These are phyloP conservation scores for Hirsutella rhossiliensis DNA, from an alignment of 2,329 filamentous ascomycete genomes.

Conservation along the genomic window DNA sequence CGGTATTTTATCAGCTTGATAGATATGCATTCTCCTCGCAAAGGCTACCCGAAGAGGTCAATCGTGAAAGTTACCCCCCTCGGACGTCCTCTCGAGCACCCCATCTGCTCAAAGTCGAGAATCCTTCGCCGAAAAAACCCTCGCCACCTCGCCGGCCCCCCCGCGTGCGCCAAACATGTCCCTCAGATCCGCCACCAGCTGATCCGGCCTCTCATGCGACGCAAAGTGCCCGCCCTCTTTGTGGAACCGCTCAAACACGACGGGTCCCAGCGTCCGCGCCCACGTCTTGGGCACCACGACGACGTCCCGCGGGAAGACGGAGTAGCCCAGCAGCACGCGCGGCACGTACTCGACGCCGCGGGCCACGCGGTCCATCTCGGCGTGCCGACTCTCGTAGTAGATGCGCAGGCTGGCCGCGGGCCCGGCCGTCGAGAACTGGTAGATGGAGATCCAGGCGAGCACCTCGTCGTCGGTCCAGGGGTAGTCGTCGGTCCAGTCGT, in stretches of 20 bases:
- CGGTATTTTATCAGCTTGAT: no score
- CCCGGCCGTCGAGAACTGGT: constrained; percentile 58
- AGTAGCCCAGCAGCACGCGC: constrained; percentile 31
- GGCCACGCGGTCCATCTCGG: constrained; percentile 7
- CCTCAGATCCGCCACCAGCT: constrained; percentile 38
- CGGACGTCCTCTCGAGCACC: no score
- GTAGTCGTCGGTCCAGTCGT: constrained; percentile 62
- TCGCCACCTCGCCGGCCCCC: constrained; percentile 26
- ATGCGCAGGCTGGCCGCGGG: constrained; percentile 56
- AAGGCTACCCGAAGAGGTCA: no score
- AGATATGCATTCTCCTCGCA: no score
- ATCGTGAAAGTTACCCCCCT: no score
- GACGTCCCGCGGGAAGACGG: constrained; percentile 47
- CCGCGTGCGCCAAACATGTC: constrained; percentile 38
- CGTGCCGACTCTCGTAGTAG: constrained; percentile 56
- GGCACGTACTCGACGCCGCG: constrained; percentile 16
- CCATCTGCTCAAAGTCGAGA: neutral
- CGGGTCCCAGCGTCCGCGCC: constrained; percentile 44
- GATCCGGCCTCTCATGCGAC: constrained; percentile 42
- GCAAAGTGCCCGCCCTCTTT: constrained; percentile 48
- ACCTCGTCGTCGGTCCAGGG: constrained; percentile 67
- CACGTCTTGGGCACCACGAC: constrained; percentile 40
- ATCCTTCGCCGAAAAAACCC: neutral
- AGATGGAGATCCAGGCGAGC: constrained; percentile 62
- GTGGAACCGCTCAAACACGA: constrained; percentile 43